Base-by-base conservation (phyloP, 495 filamentous ascomycete genomes). In the Trypethelium eluteriae region DNA sequence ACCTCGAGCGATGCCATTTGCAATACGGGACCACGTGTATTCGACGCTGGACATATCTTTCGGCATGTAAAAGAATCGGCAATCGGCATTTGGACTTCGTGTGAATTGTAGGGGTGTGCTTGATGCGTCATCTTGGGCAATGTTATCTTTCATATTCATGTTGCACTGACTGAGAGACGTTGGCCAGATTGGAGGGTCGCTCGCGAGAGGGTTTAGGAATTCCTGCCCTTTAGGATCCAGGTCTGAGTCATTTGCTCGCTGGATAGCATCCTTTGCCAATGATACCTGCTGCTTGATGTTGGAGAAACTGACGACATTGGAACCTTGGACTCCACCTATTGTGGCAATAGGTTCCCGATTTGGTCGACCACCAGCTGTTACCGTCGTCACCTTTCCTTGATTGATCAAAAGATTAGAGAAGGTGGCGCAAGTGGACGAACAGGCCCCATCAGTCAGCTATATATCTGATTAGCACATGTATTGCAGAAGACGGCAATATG, bases 351-450 rank as follows among this genome's bases (percentile, higher is more conserved):
- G 53, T 18, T 7, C 32, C 11, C 18, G 5, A 2, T 34, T 59
- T 18, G 53, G 53, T 7, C 53, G 53, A 6, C 53, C 53, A 2
- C 53, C 53, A 35, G 25, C 53, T 4, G 14, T 14, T 3, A 59
- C 53, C 7, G 53, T 35, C 11, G 53, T 59, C 7, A 59, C 53
- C 2, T 59, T 59, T 59, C 53, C 53, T 59, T 59, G 53, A 1
- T 59, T 59, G 14, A 59, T 59, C 6, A 59, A 9, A 18, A 59
- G 18, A 32, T 59, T 59, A 32, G 25, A 35, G 14, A 59, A 59
- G 2, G 36, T 9, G 7, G 53, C 18, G 32, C 53, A 59, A 5
- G 53, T 59, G 7, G 53, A 59, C 5, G 53, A 59, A 36, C 53
- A 59, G 2, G 7, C 53, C 11, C 11, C 53, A 36, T 59, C 53